Conservation (phyloP, 2,329 filamentous ascomycete species). For the Colletotrichum eleusines region DNA sequence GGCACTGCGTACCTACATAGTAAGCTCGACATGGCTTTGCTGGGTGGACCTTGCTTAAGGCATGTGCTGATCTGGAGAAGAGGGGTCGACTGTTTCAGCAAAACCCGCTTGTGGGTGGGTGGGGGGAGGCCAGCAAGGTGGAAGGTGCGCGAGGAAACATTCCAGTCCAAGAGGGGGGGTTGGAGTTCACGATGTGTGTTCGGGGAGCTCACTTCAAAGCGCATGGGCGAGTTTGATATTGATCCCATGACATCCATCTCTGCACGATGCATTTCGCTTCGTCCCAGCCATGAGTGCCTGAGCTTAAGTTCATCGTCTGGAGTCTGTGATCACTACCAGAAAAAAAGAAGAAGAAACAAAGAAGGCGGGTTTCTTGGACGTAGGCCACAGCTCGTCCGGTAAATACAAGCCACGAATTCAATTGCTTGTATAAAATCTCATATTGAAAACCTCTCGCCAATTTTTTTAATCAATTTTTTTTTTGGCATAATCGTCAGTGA, state of each 20-base stretch:
- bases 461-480: too few species aligned
- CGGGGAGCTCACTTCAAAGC: not conserved
- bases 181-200: not conserved
- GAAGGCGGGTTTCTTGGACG: not conserved
- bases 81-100: conserved; percentile 39
- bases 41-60: conserved; percentile 2
- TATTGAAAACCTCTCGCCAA: not conserved
- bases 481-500: conserved; percentile 26
- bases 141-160: conserved; percentile 14
- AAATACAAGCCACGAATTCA: not conserved
- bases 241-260: not conserved
- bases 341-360: too few species aligned
- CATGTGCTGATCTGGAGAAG: conserved; percentile 29
- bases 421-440: not conserved
- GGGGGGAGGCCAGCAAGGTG: not conserved
- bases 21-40: not conserved
- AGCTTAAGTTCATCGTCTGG: not conserved
- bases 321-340: not conserved
- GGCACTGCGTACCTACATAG: too few species aligned
- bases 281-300: not conserved
- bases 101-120: conserved; percentile 22
- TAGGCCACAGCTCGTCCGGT: not conserved
- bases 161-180: not conserved
- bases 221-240: not conserved
- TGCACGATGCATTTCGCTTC: not conserved